Evolutionary conservation across 2,329 filamentous ascomycete species (phyloP), one percentile per base, ranked within the genome.

Genomic region (Elsinoe necatrix): DNA sequence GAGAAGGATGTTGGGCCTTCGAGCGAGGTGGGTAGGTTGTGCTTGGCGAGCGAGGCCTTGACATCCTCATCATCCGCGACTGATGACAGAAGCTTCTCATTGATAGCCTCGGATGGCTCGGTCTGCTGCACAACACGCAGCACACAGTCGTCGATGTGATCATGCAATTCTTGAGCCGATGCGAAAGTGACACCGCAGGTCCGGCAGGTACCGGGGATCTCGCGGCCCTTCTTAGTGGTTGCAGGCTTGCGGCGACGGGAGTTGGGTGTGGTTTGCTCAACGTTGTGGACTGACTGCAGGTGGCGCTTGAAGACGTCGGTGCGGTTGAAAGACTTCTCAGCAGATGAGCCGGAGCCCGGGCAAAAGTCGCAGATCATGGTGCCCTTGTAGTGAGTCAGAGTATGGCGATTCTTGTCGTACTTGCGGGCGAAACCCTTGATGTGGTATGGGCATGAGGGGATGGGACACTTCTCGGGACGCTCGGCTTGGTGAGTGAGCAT

Each of bases 341-440:
- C 86, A 6, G 89, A 82, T 3, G 89, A 92, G 3, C 91, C 91
- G 25, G 88, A 89, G 31, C 89, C 89, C 1, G 90, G 89, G 66
- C 91, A 95, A 75, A 95, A 96, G 27, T 89, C 90, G 68, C 91
- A 96, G 21, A 95, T 89, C 91, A 95, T 95, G 50, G 88, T 95
- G 39, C 91, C 91, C 74, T 95, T 95, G 80, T 95, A 96, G 71
- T 96, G 91, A 4, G 91, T 96, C 61, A 95, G 73, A 4, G 90
- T 95, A 71, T 96, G 91, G 43, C 91, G 79, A 73, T 95, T 95
- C 79, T 95, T 95, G 77, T 96, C 91, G 69, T 96, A 96, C 73
- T 95, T 95, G 64, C 91, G 81, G 9, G 91, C 90, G 67, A 96
- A 96, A 3, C 91, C 91, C 73, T 95, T 95, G 67, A 81, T 76